Conservation (phyloP, 768 basidiomycete species). For the Clitopilus passeckerianus region DNA sequence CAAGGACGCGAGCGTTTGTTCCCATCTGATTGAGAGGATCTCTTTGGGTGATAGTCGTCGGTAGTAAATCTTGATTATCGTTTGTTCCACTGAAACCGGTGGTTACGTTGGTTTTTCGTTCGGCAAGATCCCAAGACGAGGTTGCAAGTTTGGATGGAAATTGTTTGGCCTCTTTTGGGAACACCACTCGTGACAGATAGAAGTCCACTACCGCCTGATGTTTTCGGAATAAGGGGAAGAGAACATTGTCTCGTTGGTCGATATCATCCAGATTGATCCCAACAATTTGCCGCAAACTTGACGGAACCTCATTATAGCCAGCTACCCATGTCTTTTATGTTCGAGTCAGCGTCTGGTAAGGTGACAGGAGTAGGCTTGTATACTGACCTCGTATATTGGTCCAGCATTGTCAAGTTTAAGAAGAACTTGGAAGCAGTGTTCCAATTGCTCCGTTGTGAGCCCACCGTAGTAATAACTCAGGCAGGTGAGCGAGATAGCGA, state of each 20-base stretch:
- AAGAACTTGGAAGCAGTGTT: constrained; percentile 29
- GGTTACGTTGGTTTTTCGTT: constrained; percentile 25
- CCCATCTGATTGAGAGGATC: constrained; percentile 32
- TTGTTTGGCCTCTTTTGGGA: constrained; percentile 45
- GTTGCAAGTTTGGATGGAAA: constrained; percentile 44
- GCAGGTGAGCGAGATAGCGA: constrained; percentile 39
- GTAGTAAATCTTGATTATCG: constrained; percentile 35
- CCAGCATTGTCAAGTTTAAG: constrained; percentile 34
- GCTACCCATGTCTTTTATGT: constrained; percentile 3
- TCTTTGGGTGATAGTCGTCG: constrained; percentile 27
- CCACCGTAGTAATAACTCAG: constrained; percentile 47
- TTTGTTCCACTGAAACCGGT: constrained; percentile 58
- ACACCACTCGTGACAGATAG: constrained; percentile 39
- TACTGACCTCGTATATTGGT: constrained; percentile 31
- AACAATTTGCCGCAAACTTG: constrained; percentile 20
- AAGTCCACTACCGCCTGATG: constrained; percentile 41
- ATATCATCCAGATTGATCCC: constrained; percentile 39
- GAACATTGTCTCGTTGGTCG: constrained; percentile 17
- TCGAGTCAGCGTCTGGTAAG: no score
- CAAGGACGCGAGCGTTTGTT: constrained; percentile 45
- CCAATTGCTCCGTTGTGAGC: constrained; percentile 31
- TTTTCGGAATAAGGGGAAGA: constrained; percentile 28
- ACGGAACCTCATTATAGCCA: constrained; percentile 18
- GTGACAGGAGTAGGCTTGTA: no score
- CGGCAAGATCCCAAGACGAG: constrained; percentile 50